Base-by-base conservation (phyloP, 352 stramenopile genomes). In the Phytophthora tubulina region DNA sequence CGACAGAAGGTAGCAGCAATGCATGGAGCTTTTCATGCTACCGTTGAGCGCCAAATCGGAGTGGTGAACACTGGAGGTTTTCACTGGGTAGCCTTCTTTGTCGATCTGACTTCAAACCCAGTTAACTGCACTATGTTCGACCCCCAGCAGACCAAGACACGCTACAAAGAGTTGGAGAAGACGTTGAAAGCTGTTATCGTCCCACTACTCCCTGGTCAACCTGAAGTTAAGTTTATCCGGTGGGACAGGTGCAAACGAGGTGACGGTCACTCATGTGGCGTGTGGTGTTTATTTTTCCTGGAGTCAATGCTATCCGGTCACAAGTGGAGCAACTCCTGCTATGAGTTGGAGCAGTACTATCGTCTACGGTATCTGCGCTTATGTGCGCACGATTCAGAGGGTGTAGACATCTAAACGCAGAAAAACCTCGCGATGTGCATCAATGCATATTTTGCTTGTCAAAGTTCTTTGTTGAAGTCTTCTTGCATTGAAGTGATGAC, bases 211-310 rank as follows among this genome's bases (percentile, higher is more conserved):
- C 14, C 10, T 35, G 62, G 33, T 0, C 36, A 38, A 21, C 42
- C 15, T 36, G 8, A 32, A 0, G 35, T 68, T 1, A 35, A 35
- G 1, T 59, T 67, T 30, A 30, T n/a, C 3, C 35, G 42, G 3
- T 70, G 52, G 44, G 13, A 9, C 4, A 30, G 51, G 1, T 57
- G 42, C 15, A 70, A 56, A 21, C 52, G 58, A 38, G n/a, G 51
- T 0, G 42, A 70, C 36, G 62, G 33, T 4, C 62, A 63, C 15
- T 70, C 51, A 7, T 70, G 62, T 38, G 52, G 62, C 5, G 53
- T 70, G 21, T 70, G 62, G 52, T 33, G 32, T 21, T 11, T 70
- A 15, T 55, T 57, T 41, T 69, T 69, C 41, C 50, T 69, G 30
- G 62, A 69, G 14, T 62, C 62, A 14, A 69, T 63, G 62, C 27